phyloP scores from a whole-genome alignment of 1,284 basidiomycete species.

The Sporisorium sorghi region DNA sequence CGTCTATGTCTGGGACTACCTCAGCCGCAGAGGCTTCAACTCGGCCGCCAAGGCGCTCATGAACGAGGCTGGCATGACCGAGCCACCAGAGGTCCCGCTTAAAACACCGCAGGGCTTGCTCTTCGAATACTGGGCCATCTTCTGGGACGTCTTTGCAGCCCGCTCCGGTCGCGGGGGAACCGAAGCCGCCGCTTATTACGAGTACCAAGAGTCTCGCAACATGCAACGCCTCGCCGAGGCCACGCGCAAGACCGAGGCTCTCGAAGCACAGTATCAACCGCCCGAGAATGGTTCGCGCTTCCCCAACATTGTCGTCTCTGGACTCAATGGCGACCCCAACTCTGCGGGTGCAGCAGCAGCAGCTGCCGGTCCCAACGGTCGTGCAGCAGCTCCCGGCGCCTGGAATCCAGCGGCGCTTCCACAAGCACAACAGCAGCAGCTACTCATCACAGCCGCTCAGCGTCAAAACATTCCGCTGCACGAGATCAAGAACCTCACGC shows the following conservation, averaged over 20 bases:
- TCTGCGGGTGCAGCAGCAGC: conserved; percentile 9
- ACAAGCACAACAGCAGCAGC: conserved; percentile 62
- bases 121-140: conserved; percentile 69
- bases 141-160: conserved; percentile 68
- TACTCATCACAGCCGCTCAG: conserved; percentile 61
- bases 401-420: conserved; percentile 55
- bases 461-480: conserved; percentile 62
- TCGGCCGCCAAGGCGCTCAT: conserved; percentile 60
- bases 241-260: conserved; percentile 45
- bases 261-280: conserved; percentile 46
- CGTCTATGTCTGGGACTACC: conserved; percentile 69
- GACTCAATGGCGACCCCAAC: conserved; percentile 24
- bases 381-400: conserved; percentile 22
- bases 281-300: conserved; percentile 44
- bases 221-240: conserved; percentile 52
- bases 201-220: conserved; percentile 60
- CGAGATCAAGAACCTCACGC: conserved; percentile 64
- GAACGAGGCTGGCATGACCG: conserved; percentile 62
- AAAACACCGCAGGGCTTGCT: conserved; percentile 64
- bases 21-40: conserved; percentile 60
- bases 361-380: conserved; percentile 26
- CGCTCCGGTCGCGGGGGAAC: conserved; percentile 57
- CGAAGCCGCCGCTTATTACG: conserved; percentile 59
- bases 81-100: conserved; percentile 64
- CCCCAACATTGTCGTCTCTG: conserved; percentile 50